These are phyloP conservation scores for Elsinoe arachidis DNA, from an alignment of 2,329 filamentous ascomycete genomes.

Conservation along the genomic window DNA sequence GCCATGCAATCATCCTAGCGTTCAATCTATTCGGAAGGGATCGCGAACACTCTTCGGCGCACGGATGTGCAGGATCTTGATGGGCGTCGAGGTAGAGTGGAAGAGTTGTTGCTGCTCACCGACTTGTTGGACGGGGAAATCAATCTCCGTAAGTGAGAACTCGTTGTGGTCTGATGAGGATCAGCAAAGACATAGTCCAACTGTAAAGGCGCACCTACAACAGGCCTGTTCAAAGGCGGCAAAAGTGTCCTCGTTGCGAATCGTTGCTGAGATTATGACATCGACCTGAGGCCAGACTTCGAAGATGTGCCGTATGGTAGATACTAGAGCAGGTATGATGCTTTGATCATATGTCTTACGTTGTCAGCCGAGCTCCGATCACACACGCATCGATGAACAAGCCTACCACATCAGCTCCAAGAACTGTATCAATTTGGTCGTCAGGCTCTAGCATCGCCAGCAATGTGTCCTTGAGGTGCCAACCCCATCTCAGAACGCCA, in stretches of 20 bases:
- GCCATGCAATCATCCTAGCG: slow-evolving; percentile 4
- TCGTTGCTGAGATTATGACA: slow-evolving; percentile 60
- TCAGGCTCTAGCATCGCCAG: slow-evolving; percentile 47
- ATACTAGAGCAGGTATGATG: slow-evolving; percentile 55
- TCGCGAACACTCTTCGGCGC: slow-evolving; percentile 13
- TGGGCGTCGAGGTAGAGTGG: slow-evolving; percentile 27
- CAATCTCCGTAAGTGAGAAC: slow-evolving; percentile 26
- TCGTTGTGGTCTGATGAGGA: slow-evolving; percentile 22
- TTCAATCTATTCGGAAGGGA: slow-evolving; percentile 12
- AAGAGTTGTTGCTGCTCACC: slow-evolving; percentile 28
- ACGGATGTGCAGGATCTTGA: slow-evolving; percentile 25
- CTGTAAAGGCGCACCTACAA: slow-evolving; percentile 29
- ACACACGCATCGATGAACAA: background rate
- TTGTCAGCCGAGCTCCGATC: background rate
- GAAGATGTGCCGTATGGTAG: slow-evolving; percentile 56
- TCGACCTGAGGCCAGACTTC: slow-evolving; percentile 46
- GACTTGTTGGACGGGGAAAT: slow-evolving; percentile 24
- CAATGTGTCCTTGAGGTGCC: slow-evolving; percentile 45
- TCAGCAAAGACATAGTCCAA: background rate
- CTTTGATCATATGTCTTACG: slow-evolving; percentile 59
- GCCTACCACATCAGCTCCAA: slow-evolving; percentile 62
- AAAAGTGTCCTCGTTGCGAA: slow-evolving; percentile 63
- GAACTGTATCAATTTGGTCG: slow-evolving; percentile 50
- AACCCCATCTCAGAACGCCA: slow-evolving; percentile 57
- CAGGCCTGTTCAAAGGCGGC: slow-evolving; percentile 54